Conservation (phyloP, 176 grass and related monocot genomes). For the Oryza meridionalis region DNA sequence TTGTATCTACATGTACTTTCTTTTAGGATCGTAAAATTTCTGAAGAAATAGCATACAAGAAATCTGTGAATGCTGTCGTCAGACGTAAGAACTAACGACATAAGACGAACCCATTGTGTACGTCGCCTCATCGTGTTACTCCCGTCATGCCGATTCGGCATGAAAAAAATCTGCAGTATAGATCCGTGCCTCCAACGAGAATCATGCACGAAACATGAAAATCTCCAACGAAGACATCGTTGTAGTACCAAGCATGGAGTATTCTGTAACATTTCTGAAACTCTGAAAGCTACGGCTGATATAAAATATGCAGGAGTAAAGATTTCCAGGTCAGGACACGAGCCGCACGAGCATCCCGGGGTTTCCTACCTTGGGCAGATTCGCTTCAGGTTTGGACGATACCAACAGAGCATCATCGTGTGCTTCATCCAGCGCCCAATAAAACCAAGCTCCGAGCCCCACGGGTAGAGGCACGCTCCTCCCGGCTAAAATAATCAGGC, state of each 20-base stretch:
- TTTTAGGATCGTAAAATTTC: no score
- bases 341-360: slow-evolving; percentile 35
- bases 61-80: no score
- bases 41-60: background rate
- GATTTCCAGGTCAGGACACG: slow-evolving; percentile 30
- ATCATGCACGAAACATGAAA: no score
- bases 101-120: background rate
- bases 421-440: slow-evolving; percentile 17
- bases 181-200: no score
- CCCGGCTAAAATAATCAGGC: background rate
- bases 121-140: background rate
- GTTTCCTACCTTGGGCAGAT: slow-evolving; percentile 36
- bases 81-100: no score
- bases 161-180: background rate
- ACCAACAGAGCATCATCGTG: slow-evolving; percentile 25
- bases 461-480: background rate
- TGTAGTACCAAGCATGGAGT: no score
- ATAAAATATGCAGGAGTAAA: background rate
- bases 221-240: no score
- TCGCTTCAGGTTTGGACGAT: slow-evolving; percentile 39
- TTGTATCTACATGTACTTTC: no score
- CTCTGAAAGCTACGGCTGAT: background rate
- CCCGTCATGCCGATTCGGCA: background rate
- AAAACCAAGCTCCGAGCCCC: background rate
- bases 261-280: no score